Base-by-base conservation (phyloP, 352 stramenopile genomes). In the Pythium angustatum region DNA sequence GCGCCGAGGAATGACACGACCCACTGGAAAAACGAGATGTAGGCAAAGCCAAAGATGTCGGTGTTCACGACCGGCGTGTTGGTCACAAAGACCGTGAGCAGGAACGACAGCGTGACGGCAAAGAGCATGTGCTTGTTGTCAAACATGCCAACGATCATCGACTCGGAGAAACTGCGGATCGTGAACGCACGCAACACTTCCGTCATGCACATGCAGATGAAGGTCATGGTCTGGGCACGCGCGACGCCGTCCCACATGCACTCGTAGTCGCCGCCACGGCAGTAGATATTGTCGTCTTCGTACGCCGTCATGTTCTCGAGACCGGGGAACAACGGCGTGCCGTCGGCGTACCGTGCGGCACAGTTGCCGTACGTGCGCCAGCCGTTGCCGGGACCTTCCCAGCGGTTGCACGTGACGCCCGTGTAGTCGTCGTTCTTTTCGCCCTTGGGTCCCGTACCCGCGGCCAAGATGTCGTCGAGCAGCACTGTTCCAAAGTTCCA, bases 181-280 rank as follows among this genome's bases (percentile, higher is more conserved):
- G 82, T 91, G 71, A 87, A 93, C 36, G 84, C 82, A 47, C 84
- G 84, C 36, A 93, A 63, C 24, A 93, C 76, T 40, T 93, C 82
- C 19, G 83, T 91, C 58, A 90, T 87, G 5, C 77, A 73, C 31
- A 93, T 65, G 4, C 66, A 72, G 30, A 90, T 63, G 54, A 93
- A 91, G 27, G 81, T 85, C 84, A 91, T 88, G 0, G 84, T 93
- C 62, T 91, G 82, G 9, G 82, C 68, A 24, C 83, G 84, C 1
- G 75, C 75, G 24, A 90, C 65, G 14, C 82, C 84, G 11, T 77
- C 76, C 8, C 75, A 77, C 12, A 90, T 63, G 54, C 84, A 93
- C 40, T 78, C 76, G 49, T 81, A 88, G 49, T 86, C 71, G 27
- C 76, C 76, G 45, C 77, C 77, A 54, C 82, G 65, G 52, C 82